Base-by-base conservation (phyloP, 2,329 filamentous ascomycete genomes). In the Diaporthe velutina region DNA sequence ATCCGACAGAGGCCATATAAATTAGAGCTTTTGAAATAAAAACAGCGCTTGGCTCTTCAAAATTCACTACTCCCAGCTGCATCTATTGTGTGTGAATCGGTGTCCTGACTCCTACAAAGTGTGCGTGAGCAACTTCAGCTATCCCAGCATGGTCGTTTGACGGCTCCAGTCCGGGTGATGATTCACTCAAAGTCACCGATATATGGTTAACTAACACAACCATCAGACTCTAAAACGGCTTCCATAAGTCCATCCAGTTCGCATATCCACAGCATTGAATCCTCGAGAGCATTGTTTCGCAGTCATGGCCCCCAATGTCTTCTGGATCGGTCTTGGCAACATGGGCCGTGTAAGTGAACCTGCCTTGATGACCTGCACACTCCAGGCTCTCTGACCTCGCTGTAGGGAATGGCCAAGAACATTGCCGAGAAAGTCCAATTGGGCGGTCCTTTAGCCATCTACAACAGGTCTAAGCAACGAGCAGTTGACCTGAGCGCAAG, bases 271-370 rank as follows among this genome's bases (percentile, higher is more conserved):
- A 10, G 42, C n/a, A 54, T 22, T 45, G 30, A 40, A 13, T 3
- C 8, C 35, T 54, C 33, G 7, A 64, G 25, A 60, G 19, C 12
- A 72, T 22, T 10, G n/a, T n/a, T n/a, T n/a, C 35, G 35, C 76
- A 83, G 76, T 8, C 9, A 91, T 91, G 90, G 85, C 89, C 57
- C 87, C 88, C 74, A 91, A 89, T 83, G 80, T 97, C 70, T 88
- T 95, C 79, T 97, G 92, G 91, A 91, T 97, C 72, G 95, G 95
- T 74, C 89, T 98, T 68, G 95, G 95, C 70, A 97, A 97, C 83
- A 98, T 98, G 91, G 95, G 94, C 78, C 89, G 92, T 81, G 94
- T 93, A 86, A 86, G 90, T 84, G 12, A 33, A 45, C 4, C 22
- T 54, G 15, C 28, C n/a, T 3, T 30, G 5, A 1, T 19, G 15